Base-by-base conservation (phyloP, 345 rosid genomes). In the Hibiscus tridactylites region DNA sequence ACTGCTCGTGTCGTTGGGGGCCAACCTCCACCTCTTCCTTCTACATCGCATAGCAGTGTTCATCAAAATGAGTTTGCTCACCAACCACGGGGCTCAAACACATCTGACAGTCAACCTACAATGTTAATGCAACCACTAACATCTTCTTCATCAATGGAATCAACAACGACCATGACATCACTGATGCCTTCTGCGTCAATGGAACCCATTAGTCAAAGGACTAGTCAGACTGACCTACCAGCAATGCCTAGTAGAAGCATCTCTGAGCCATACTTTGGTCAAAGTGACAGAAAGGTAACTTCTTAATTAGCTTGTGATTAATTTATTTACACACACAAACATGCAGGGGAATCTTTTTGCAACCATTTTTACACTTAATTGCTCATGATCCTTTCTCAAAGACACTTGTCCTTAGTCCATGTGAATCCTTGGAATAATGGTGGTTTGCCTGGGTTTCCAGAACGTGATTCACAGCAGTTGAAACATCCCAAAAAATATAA, bases 1-100 rank as follows among this genome's bases (percentile, higher is more conserved):
- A 86, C 90, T 7, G 90, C 91, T 61, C 90, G 87, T 78, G 90
- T 85, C 77, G 91, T 88, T 79, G 86, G 84, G 59, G 86, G 88
- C 44, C 63, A 71, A 42, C 91, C 96, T 53, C 91, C 93, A 60
- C 82, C 91, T 71, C 81, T 61, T 29, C 90, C 93, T 74, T 86
- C 83, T 78, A 37, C 81, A 63, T 68, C 73, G 31, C 71, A 77
- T 50, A 80, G 85, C 75, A 74, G 57, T 74, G 58, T 59, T 31
- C 87, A 74, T 63, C 66, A 6, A 50, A 79, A 76, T 73, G 88
- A 76, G 73, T 75, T 77, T 70, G 46, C 79, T 71, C 78, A 83
- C 70, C 87, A 75, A 44, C 70, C 73, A 56, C 75, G 77, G 59
- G 85, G 58, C 63, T 70, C 81, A 15, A 77, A 80, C 72, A 81